These are phyloP conservation scores for Cyberlindnera mycetangii DNA, from an alignment of 805 yeast species.

Conservation along the genomic window DNA sequence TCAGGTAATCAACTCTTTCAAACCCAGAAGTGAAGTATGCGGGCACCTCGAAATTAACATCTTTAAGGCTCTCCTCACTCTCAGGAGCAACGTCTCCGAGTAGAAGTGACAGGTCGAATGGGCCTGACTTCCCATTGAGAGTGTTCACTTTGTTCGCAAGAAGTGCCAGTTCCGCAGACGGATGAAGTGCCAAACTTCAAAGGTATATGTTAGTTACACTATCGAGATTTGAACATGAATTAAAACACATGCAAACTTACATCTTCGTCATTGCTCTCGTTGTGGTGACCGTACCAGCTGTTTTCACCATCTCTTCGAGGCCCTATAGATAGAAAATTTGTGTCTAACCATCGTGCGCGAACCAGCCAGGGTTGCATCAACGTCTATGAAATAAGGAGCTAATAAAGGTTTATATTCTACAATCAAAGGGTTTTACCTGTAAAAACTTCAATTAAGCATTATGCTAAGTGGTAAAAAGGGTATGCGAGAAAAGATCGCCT, in stretches of 20 bases:
- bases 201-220: constrained; percentile 3
- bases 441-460: too few species aligned
- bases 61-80: not conserved
- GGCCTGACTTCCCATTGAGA: constrained; percentile 59
- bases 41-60: constrained; percentile 14
- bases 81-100: constrained; percentile 42
- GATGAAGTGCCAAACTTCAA: constrained; percentile 21
- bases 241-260: constrained; percentile 11
- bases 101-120: constrained; percentile 54
- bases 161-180: constrained; percentile 23
- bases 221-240: not conserved
- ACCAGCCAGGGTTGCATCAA: not conserved
- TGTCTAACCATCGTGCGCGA: not conserved
- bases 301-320: not conserved
- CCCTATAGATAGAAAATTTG: not conserved
- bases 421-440: not conserved
- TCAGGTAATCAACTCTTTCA: constrained; percentile 10
- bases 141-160: constrained; percentile 45
- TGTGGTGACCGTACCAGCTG: not conserved
- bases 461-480: constrained; percentile 8
- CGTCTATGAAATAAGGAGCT: too few species aligned
- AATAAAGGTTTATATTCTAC: too few species aligned
- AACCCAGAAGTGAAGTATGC: constrained; percentile 25
- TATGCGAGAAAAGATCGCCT: constrained; percentile 5
- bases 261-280: constrained; percentile 15